Base-by-base conservation (phyloP, 2,329 filamentous ascomycete genomes). In the Purpureocillium lavendulum region DNA sequence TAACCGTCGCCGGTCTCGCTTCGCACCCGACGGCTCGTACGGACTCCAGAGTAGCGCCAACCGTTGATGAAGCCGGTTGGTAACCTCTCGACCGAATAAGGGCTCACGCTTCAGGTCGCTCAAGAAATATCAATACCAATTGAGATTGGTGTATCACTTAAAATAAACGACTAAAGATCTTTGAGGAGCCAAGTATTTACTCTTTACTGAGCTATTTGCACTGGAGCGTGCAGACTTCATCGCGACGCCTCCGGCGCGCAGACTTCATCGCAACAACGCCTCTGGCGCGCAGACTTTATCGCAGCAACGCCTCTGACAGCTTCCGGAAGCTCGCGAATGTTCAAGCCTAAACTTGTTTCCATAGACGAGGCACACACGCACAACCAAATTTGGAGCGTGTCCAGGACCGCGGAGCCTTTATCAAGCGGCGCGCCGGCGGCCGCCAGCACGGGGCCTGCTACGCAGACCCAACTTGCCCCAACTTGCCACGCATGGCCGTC, bases 321-420 rank as follows among this genome's bases (percentile, higher is more conserved):
- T 0, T 59, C 55, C 4, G 58, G 59, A 0, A 47, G 51, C 0
- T 47, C 56, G 0, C 56, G 53, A 2, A 52, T 87, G 7, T 87
- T 88, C 26, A 82, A 84, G 46, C 86, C 87, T 0, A 84, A 92
- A 49, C 80, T 94, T 46, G 77, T 92, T 1, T 89, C 94, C 54
- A 85, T 94, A 46, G 87, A 89, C 33, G 87, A 94, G 56, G 63
- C 65, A 0, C 63, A n/a, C n/a, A n/a, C n/a, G n/a, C n/a, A n/a
- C n/a, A n/a, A n/a, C n/a, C n/a, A n/a, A n/a, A n/a, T n/a, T n/a
- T n/a, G n/a, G n/a, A n/a, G n/a, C n/a, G n/a, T n/a, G n/a, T n/a
- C n/a, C n/a, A n/a, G n/a, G n/a, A n/a, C n/a, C n/a, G n/a, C n/a
- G n/a, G n/a, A n/a, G n/a, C n/a, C n/a, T n/a, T n/a, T n/a, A n/a